Conservation (phyloP, 2,329 filamentous ascomycete genomes). For the Beauveria medogensis region DNA sequence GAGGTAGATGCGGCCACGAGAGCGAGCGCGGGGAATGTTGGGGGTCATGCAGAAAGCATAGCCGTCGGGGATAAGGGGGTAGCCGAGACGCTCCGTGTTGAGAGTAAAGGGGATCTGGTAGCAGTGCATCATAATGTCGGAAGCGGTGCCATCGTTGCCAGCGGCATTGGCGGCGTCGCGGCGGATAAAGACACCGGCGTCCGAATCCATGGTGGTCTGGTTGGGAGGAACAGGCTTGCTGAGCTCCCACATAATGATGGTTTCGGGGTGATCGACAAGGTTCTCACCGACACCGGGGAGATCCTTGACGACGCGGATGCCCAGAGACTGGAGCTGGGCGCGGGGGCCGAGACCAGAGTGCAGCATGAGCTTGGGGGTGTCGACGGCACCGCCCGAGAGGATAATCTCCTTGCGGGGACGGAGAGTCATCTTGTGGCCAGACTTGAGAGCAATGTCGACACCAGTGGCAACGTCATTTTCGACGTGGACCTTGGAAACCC, state of each 20-base stretch:
- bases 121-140: slow-evolving; percentile 94
- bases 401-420: slow-evolving; percentile 68
- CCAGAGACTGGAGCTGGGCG: slow-evolving; percentile 43
- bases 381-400: slow-evolving; percentile 70
- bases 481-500: slow-evolving; percentile 76
- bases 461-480: slow-evolving; percentile 62
- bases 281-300: slow-evolving; percentile 54
- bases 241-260: slow-evolving; percentile 64
- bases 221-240: slow-evolving; percentile 66
- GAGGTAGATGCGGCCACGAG: slow-evolving; percentile 68
- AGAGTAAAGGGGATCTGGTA: slow-evolving; percentile 90
- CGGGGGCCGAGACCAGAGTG: slow-evolving; percentile 50
- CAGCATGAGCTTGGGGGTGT: slow-evolving; percentile 63
- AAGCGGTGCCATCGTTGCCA: slow-evolving; percentile 62
- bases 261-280: slow-evolving; percentile 52
- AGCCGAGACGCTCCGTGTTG: slow-evolving; percentile 77
- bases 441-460: slow-evolving; percentile 55
- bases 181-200: slow-evolving; percentile 81
- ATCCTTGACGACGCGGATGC: slow-evolving; percentile 48
- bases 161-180: slow-evolving; percentile 63
- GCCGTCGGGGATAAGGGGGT: slow-evolving; percentile 51
- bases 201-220: slow-evolving; percentile 86
- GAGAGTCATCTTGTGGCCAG: slow-evolving; percentile 46
- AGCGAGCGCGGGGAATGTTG: slow-evolving; percentile 78
- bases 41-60: slow-evolving; percentile 91